These are phyloP conservation scores for Umbelopsis sp. DNA, from an alignment of 371 early-diverging fungal species.

Conservation along the genomic window DNA sequence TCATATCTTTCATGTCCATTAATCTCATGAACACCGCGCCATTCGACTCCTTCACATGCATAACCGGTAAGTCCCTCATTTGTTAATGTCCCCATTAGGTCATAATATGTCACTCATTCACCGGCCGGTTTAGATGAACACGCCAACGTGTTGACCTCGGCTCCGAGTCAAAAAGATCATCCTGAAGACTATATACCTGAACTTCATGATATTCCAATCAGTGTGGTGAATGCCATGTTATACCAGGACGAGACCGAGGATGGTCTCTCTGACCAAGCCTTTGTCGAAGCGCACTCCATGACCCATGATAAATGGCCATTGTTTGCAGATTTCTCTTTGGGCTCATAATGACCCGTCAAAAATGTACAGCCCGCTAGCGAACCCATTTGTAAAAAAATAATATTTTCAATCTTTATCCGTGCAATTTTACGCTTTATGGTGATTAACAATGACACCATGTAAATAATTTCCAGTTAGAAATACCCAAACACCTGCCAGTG, in stretches of 20 bases:
- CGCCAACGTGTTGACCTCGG: conserved; percentile 54
- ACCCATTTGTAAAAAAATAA: neutral
- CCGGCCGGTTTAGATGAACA: conserved; percentile 51
- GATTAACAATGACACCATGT: neutral
- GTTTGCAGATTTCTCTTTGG: neutral
- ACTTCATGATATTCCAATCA: conserved; percentile 73
- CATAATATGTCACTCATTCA: conserved; percentile 6
- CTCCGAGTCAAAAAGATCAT: conserved; percentile 36
- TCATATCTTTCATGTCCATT: conserved; percentile 64
- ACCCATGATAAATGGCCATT: neutral
- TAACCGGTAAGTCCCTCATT: conserved; percentile 60
- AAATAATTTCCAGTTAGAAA: neutral
- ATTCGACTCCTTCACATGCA: conserved; percentile 63
- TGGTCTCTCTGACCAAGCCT: neutral
- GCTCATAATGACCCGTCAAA: neutral
- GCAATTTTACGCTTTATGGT: conserved; percentile 1
- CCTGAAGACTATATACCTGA: conserved; percentile 72
- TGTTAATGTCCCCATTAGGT: no score
- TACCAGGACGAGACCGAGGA: conserved; percentile 33
- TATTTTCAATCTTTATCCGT: neutral
- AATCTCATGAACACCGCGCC: conserved; percentile 74
- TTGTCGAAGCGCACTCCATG: neutral
- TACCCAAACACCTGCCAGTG: conserved; percentile 35
- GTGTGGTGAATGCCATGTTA: conserved; percentile 64
- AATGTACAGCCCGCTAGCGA: neutral